phyloP scores from a whole-genome alignment of 208 protist species.

The Leishmania arabica region DNA sequence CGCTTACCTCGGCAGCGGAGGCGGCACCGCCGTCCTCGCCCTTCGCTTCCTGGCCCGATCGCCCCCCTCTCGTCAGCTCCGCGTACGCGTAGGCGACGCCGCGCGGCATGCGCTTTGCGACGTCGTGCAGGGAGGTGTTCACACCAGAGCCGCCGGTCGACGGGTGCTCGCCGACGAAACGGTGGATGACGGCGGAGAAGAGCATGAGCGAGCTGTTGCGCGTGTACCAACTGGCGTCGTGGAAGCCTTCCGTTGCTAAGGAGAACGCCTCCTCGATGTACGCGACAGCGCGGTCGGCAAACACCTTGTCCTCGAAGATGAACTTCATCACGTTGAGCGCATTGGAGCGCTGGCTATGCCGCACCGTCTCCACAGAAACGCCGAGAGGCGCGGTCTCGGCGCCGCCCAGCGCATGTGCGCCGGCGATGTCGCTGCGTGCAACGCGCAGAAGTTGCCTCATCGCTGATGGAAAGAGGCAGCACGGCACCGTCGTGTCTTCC shows the following conservation, averaged over 20 bases:
- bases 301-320: slow-evolving; percentile 88
- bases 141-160: slow-evolving; percentile 73
- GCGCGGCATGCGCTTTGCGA: slow-evolving; percentile 65
- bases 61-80: slow-evolving; percentile 34
- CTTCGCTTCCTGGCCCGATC: slow-evolving; percentile 8
- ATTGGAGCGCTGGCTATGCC: slow-evolving; percentile 81
- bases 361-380: slow-evolving; percentile 29
- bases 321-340: slow-evolving; percentile 93
- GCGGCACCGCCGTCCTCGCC: background rate
- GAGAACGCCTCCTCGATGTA: slow-evolving; percentile 84
- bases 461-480: slow-evolving; percentile 63
- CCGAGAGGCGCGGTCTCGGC: background rate
- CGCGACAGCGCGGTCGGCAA: slow-evolving; percentile 63
- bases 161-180: slow-evolving; percentile 90
- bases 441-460: slow-evolving; percentile 67
- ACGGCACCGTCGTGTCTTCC: slow-evolving; percentile 72
- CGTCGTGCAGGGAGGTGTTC: slow-evolving; percentile 84
- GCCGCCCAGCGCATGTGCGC: background rate
- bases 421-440: slow-evolving; percentile 23
- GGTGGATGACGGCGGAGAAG: slow-evolving; percentile 88
- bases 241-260: slow-evolving; percentile 79
- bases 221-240: slow-evolving; percentile 83
- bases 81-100: slow-evolving; percentile 65
- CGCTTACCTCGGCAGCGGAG: slow-evolving; percentile 21
- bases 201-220: slow-evolving; percentile 93